Evolutionary conservation across 2,329 filamentous ascomycete species (phyloP).

Genomic region (Trichoderma cornu-damae): DNA sequence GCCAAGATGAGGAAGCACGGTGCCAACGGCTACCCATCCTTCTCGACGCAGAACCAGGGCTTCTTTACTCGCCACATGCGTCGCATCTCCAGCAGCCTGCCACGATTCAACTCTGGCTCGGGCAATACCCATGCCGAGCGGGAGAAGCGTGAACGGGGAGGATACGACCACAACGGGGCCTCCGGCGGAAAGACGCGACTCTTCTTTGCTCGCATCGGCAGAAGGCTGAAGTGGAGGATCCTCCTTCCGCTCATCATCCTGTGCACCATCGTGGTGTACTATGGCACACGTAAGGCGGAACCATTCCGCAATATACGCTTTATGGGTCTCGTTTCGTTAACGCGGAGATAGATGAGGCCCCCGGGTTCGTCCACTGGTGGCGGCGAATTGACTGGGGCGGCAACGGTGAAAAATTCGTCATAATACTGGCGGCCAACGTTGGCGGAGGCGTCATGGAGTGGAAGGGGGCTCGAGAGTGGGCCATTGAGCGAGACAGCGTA

Average conservation of each 20-base stretch:
- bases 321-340: neutral
- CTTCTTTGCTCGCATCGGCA: constrained; percentile 49
- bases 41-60: constrained; percentile 73
- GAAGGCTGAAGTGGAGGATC: constrained; percentile 60
- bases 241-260: constrained; percentile 56
- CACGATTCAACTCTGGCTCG: constrained; percentile 58
- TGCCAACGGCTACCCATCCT: constrained; percentile 70
- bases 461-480: constrained; percentile 97
- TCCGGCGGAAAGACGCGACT: constrained; percentile 44
- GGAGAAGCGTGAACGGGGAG: constrained; percentile 64
- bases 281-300: constrained; percentile 63
- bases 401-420: constrained; percentile 84
- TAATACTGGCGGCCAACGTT: constrained; percentile 88
- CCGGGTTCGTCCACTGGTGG: constrained; percentile 57
- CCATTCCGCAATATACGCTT: neutral
- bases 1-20: constrained; percentile 72
- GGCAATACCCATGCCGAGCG: constrained; percentile 62
- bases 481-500: constrained; percentile 92
- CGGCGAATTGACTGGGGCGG: constrained; percentile 69
- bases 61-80: constrained; percentile 85
- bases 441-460: constrained; percentile 98
- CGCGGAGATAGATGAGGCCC: constrained; percentile 5
- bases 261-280: constrained; percentile 60
- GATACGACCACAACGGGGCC: constrained; percentile 40
- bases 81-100: constrained; percentile 71